phyloP scores from a whole-genome alignment of 2,329 filamentous ascomycete genomes.

The Fulvia fulva region DNA sequence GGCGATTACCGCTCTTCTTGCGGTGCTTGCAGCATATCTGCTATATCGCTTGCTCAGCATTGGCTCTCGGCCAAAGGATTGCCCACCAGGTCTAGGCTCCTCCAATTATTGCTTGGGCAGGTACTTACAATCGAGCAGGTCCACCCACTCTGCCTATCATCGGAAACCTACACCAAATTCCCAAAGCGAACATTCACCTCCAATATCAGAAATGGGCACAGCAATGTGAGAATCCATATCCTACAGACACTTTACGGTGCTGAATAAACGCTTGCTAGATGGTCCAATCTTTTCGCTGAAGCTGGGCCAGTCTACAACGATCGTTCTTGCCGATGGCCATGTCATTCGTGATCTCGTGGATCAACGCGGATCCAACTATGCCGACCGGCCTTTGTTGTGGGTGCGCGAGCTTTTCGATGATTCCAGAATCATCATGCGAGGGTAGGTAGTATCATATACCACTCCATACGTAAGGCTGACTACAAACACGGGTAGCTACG shows the following conservation, averaged over 20 bases:
- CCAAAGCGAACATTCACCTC: neutral
- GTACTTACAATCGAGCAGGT: no score
- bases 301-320: slow-evolving; percentile 45
- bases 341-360: slow-evolving; percentile 45
- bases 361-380: slow-evolving; percentile 22
- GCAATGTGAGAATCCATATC: slow-evolving; percentile 28
- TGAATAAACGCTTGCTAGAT: no score
- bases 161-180: slow-evolving; percentile 26
- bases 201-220: slow-evolving; percentile 52
- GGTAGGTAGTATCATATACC: no score
- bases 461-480: no score
- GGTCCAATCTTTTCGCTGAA: slow-evolving; percentile 51
- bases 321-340: slow-evolving; percentile 45
- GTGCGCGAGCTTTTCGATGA: no score
- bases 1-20: no score
- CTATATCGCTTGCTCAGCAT: slow-evolving; percentile 16
- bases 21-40: slow-evolving; percentile 9
- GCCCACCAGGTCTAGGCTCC: no score
- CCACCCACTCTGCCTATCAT: slow-evolving; percentile 28
- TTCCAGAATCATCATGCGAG: no score
- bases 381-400: slow-evolving; percentile 19
- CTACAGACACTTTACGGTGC: no score
- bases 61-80: slow-evolving; percentile 21
- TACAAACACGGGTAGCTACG: no score
- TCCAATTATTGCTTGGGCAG: no score